Evolutionary conservation across 257 asterid genomes (phyloP).

Genomic region (Plantago ovata): DNA sequence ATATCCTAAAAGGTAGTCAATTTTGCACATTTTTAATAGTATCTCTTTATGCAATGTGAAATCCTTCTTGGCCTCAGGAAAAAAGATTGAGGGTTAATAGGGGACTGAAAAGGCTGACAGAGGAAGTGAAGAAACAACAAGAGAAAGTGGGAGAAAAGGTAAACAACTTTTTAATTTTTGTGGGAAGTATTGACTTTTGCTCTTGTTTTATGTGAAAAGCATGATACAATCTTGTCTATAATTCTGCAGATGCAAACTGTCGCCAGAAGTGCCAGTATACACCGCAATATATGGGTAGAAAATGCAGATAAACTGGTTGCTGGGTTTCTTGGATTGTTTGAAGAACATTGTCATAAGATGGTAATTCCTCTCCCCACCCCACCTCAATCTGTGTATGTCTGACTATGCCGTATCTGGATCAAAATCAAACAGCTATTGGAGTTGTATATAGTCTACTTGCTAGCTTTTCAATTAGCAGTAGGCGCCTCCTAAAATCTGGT

Average conservation of each 20-base stretch:
- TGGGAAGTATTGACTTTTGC: not conserved
- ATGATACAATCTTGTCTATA: not conserved
- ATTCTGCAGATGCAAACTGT: conserved; percentile 50
- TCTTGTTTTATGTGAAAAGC: not conserved
- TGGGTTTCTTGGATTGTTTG: conserved; percentile 63
- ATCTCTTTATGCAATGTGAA: conserved; percentile 12
- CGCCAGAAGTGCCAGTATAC: conserved; percentile 35
- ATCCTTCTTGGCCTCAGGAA: conserved; percentile 31
- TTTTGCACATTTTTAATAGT: not conserved
- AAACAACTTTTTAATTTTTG: conserved; percentile 3
- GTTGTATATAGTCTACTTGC: too few relatives aligned
- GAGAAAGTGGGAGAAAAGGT: conserved; percentile 70
- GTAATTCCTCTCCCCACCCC: conserved; percentile 4
- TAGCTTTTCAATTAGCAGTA: too few relatives aligned
- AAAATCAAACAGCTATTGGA: too few relatives aligned
- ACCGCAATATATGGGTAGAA: conserved; percentile 53
- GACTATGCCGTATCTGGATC: too few relatives aligned
- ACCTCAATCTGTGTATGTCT: not conserved
- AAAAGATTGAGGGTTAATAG: conserved; percentile 55
- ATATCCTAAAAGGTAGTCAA: not conserved
- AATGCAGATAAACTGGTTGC: conserved; percentile 61
- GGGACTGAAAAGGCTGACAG: conserved; percentile 47
- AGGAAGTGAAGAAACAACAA: conserved; percentile 64
- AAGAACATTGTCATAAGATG: conserved; percentile 33
- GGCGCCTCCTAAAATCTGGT: too few relatives aligned